Evolutionary conservation across 441 rosid genomes (phyloP), one percentile per base, ranked within the genome.

Genomic region (Pelargonium australe): DNA sequence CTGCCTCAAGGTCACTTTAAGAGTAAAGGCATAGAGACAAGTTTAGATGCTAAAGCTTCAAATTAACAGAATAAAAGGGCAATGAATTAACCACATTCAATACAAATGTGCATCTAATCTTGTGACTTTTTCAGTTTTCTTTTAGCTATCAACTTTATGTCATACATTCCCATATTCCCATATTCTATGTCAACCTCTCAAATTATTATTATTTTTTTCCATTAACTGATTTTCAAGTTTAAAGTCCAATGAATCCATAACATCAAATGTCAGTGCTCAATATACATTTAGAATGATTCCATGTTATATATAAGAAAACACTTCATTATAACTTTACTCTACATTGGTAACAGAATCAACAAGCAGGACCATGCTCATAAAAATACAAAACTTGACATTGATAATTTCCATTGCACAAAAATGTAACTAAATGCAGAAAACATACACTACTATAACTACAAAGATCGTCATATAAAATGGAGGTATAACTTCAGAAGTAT

Each of bases 131-230:
- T 55, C 23, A 55, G 2, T 55, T 55, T 16, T 55, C 61, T 55
- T 55, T 7, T 55, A 20, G 19, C 17, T 16, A 55, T 16, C 16
- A 14, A 16, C 61, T 55, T 55, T 14, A 16, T 55, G 17, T 55
- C 61, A 55, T 16, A 53, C 2, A 55, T 17, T 55, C 37, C 37
- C 37, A 51, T 55, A 55, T 17, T 55, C 37, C 37, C 37, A 51
- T 55, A 55, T 55, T 55, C 61, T 55, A 55, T 16, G 9, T 55
- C 61, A 55, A 55, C 61, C 61, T 55, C 61, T 0, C 8, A 55
- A 31, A n/a, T n/a, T n/a, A 51, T 51, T 51, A 0, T 51, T n/a
- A 5, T 47, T n/a, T 11, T 10, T n/a, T 10, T 47, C 53, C 12
- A 47, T 47, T 7, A 47, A 47, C 2, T 47, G 2, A 47, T n/a